Conservation (phyloP, 257 asterid genomes). For the Fraxinus anomala region DNA sequence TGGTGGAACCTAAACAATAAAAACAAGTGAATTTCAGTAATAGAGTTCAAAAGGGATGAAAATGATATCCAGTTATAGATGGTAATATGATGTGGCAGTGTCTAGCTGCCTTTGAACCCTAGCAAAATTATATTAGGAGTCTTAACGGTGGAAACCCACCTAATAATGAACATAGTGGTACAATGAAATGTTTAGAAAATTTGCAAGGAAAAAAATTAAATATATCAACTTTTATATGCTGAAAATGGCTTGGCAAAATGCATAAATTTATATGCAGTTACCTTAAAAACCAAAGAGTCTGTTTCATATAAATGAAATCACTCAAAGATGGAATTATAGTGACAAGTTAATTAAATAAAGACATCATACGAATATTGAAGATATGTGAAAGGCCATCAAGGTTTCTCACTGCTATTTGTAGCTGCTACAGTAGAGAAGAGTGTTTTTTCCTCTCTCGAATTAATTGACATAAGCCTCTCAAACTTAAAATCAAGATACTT, state of each 20-base stretch:
- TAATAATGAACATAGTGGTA: not conserved
- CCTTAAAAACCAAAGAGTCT: not conserved
- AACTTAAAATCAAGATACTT: not conserved
- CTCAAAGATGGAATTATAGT: not conserved
- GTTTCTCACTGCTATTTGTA: not conserved
- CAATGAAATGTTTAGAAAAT: not conserved
- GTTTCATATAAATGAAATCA: not conserved
- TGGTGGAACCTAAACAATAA: not conserved
- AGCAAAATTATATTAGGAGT: not conserved
- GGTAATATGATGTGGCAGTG: not conserved
- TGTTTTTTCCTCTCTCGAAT: constrained; percentile 6
- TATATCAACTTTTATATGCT: not conserved
- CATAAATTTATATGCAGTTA: not conserved
- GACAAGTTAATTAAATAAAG: not conserved
- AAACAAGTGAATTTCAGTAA: not conserved
- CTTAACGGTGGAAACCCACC: not conserved
- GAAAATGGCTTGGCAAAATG: not conserved
- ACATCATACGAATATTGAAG: not conserved
- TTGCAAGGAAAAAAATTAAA: not conserved
- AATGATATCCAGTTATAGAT: not conserved
- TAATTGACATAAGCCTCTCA: not conserved
- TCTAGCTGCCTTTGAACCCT: not conserved
- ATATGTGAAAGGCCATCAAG: not conserved
- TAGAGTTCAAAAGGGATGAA: not conserved
- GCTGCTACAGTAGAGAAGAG: constrained; percentile 6